Base-by-base conservation (phyloP, 139 green algal genomes). In the Chlorella sp. region DNA sequence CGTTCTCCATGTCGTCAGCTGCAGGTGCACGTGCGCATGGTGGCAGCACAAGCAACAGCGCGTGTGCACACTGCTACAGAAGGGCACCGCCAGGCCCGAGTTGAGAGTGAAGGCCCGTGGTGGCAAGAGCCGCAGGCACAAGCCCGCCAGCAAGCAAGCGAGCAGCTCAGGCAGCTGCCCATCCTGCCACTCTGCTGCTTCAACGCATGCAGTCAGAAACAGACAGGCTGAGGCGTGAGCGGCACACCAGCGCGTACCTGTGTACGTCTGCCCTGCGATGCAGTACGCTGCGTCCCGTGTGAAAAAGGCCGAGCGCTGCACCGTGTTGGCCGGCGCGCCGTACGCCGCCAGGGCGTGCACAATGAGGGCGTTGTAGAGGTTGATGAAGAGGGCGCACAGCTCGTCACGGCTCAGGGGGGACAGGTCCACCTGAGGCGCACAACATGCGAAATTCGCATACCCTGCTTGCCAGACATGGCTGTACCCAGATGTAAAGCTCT, bases 1-100 rank as follows among this genome's bases (percentile, higher is more conserved):
- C 94, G 69, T 98, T 89, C 87, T 98, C 94, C 23, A 98, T 88
- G 82, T 98, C 94, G 68, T 98, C 90, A 1, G 85, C 71, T 24
- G 83, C 87, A 79, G n/a, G n/a, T n/a, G n/a, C n/a, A n/a, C n/a
- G n/a, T n/a, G n/a, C n/a, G n/a, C n/a, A n/a, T n/a, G n/a, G n/a
- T n/a, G n/a, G n/a, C n/a, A n/a, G n/a, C n/a, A n/a, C n/a, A n/a
- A n/a, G n/a, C n/a, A n/a, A n/a, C n/a, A n/a, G n/a, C n/a, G n/a
- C n/a, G n/a, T n/a, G n/a, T n/a, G n/a, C n/a, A n/a, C n/a, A n/a
- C n/a, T n/a, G n/a, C n/a, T n/a, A n/a, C n/a, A n/a, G n/a, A n/a
- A n/a, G n/a, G n/a, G n/a, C n/a, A n/a, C n/a, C n/a, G n/a, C n/a
- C n/a, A n/a, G n/a, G n/a, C n/a, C n/a, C n/a, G n/a, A n/a, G n/a